Evolutionary conservation across 2,329 filamentous ascomycete species (phyloP).

Genomic region (Colletotrichum ledebouriae): DNA sequence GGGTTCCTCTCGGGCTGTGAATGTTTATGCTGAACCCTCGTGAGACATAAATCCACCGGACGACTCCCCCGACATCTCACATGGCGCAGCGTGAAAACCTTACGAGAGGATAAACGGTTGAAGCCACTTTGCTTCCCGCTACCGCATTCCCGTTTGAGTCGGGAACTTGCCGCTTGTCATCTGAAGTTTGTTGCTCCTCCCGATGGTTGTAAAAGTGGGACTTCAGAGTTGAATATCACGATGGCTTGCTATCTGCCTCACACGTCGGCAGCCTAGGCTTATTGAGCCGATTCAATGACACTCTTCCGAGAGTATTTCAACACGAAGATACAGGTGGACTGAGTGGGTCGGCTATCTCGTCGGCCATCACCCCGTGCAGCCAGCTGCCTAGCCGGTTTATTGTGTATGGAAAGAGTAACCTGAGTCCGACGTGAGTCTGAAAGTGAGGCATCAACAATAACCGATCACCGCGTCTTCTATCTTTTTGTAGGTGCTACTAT

Average conservation of each 20-base stretch:
- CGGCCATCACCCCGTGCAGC: no score
- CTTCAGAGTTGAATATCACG: neutral
- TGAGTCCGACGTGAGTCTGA: neutral
- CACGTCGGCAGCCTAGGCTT: no score
- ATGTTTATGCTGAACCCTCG: no score
- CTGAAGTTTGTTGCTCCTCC: slow-evolving; percentile 9
- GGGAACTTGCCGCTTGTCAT: slow-evolving; percentile 33
- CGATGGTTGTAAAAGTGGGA: slow-evolving; percentile 11
- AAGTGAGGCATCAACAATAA: slow-evolving; percentile 10
- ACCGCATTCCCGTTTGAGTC: neutral
- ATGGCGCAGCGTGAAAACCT: neutral
- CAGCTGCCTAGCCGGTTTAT: no score
- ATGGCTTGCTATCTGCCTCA: no score
- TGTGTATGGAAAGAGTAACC: neutral
- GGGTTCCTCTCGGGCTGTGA: neutral
- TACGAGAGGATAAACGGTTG: neutral
- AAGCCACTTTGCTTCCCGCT: neutral
- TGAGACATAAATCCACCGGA: no score
- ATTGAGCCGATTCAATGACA: no score
- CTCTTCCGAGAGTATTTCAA: no score
- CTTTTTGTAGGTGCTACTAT: rapidly evolving
- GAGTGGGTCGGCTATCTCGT: no score
- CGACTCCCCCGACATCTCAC: neutral
- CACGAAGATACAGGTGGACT: no score
- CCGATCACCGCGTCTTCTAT: neutral